These are phyloP conservation scores for Cladophialophora chaetospira DNA, from an alignment of 2,329 filamentous ascomycete species.

Conservation along the genomic window DNA sequence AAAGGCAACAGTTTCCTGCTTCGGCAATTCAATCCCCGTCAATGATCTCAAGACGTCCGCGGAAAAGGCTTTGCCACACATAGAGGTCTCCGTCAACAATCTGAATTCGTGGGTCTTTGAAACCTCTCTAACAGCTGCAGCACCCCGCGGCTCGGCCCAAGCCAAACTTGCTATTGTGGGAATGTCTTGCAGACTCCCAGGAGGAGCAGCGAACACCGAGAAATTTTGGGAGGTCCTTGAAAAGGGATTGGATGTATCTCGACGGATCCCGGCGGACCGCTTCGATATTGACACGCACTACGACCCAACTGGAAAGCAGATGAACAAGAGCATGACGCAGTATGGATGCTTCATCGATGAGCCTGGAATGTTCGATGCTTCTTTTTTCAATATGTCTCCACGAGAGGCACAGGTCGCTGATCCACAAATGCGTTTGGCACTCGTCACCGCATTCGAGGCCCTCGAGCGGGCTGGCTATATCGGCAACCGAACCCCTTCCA, in stretches of 20 bases:
- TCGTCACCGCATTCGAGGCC: constrained; percentile 76
- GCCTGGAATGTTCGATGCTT: constrained; percentile 43
- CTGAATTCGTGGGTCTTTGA: not conserved
- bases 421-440: constrained; percentile 49
- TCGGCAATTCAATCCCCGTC: not conserved
- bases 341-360: constrained; percentile 44
- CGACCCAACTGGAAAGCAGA: constrained; percentile 38
- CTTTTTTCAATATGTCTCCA: constrained; percentile 45
- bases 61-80: not conserved
- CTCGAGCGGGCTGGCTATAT: constrained; percentile 73
- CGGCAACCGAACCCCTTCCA: constrained; percentile 64
- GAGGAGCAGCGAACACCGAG: constrained; percentile 33
- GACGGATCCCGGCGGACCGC: constrained; percentile 37
- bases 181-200: constrained; percentile 72
- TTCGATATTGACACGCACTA: constrained; percentile 41
- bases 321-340: constrained; percentile 38
- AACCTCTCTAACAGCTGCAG: not conserved
- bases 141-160: constrained; percentile 1
- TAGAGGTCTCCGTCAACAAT: not conserved
- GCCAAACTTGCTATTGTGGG: constrained; percentile 67
- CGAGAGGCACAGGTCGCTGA: constrained; percentile 45
- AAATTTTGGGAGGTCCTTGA: constrained; percentile 43
- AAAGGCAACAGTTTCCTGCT: not conserved
- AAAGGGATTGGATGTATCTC: constrained; percentile 37
- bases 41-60: not conserved